Conservation (phyloP, 2,329 filamentous ascomycete species). For the Stachybotrys elegans region DNA sequence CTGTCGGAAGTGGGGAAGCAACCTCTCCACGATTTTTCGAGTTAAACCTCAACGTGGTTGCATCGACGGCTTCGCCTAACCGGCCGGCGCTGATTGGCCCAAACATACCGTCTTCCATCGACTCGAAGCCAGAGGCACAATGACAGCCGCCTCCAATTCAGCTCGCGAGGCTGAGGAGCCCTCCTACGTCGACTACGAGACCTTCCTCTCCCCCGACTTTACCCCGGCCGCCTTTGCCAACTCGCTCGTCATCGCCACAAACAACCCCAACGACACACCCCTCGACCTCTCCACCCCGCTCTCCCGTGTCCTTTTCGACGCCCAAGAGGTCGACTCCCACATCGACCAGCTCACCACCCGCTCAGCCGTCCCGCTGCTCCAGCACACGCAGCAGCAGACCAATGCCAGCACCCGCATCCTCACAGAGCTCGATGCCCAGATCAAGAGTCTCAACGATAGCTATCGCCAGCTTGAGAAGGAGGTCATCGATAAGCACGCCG, state of each 20-base stretch:
- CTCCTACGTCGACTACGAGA: conserved; percentile 94
- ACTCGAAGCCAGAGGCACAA: conserved; percentile 4
- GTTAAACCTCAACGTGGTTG: no score
- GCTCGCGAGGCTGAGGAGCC: conserved; percentile 45
- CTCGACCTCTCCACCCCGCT: conserved; percentile 92
- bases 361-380: conserved; percentile 73
- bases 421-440: conserved; percentile 71
- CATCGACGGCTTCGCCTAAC: no score
- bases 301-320: conserved; percentile 89
- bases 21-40: no score
- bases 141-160: conserved; percentile 4
- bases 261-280: conserved; percentile 84
- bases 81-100: no score
- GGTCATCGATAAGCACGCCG: conserved; percentile 78
- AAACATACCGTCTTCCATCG: no score
- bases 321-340: conserved; percentile 94
- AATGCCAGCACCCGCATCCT: conserved; percentile 69
- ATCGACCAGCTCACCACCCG: conserved; percentile 86
- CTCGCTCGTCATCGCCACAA: conserved; percentile 79
- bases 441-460: conserved; percentile 74
- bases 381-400: conserved; percentile 71
- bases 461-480: conserved; percentile 83
- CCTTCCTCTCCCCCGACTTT: conserved; percentile 81
- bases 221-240: conserved; percentile 81
- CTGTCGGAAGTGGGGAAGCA: no score